A percentile compares a stretch with the other conserved stretches of the same genome.
phyloP scores from a whole-genome alignment of 768 basidiomycete species.

The Leccinum barrowsii region DNA sequence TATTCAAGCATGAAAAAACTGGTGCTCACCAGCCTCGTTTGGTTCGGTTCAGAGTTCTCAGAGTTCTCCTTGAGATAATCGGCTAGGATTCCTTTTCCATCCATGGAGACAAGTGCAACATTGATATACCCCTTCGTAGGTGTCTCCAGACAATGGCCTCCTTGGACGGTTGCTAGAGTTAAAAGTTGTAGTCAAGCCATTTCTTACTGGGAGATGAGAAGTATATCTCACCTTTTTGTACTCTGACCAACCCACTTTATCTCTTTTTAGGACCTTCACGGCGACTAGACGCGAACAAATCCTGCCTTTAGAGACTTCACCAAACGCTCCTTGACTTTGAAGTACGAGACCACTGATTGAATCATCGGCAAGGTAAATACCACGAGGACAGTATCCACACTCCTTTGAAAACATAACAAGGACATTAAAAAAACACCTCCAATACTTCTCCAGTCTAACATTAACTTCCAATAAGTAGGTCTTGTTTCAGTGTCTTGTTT shows the following conservation, averaged over 20 bases:
- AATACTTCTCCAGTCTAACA: constrained; percentile 12
- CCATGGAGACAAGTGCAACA: constrained; percentile 37
- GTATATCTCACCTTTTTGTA: constrained; percentile 16
- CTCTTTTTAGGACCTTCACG: constrained; percentile 18
- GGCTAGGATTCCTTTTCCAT: constrained; percentile 33
- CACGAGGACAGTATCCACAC: constrained; percentile 17
- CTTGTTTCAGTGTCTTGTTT: neutral
- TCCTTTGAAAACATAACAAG: constrained; percentile 20
- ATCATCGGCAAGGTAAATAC: constrained; percentile 8
- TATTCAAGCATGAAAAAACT: neutral
- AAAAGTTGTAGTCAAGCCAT: neutral
- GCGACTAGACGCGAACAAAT: constrained; percentile 21
- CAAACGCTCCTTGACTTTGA: constrained; percentile 16
- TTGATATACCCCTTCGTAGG: constrained; percentile 18
- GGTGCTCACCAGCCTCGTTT: constrained; percentile 31
- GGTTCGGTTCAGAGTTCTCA: constrained; percentile 8
- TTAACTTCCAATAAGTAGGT: constrained; percentile 21
- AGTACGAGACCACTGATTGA: constrained; percentile 9
- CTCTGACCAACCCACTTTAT: neutral
- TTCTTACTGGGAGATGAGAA: neutral
- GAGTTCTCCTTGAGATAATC: constrained; percentile 28
- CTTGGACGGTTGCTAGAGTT: constrained; percentile 20
- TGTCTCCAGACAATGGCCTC: constrained; percentile 36
- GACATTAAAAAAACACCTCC: constrained; percentile 13
- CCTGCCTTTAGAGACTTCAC: constrained; percentile 17